Evolutionary conservation across 805 yeast species (phyloP).

Genomic region (Zygosaccharomyces rouxii): DNA sequence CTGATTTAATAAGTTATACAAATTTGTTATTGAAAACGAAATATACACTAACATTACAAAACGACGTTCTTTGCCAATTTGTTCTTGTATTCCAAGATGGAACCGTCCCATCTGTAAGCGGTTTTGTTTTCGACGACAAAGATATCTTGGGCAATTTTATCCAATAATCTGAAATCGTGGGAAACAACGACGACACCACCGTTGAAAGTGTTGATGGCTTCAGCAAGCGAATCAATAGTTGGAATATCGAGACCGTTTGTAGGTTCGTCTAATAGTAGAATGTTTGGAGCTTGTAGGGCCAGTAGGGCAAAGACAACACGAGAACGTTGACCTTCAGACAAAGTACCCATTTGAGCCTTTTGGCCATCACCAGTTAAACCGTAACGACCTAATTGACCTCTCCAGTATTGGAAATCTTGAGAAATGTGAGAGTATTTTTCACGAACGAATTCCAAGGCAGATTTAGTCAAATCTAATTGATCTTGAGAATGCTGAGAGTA

Average conservation of each 20-base stretch:
- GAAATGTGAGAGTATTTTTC: constrained; percentile 85
- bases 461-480: constrained; percentile 91
- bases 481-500: constrained; percentile 99
- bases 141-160: constrained; percentile 95
- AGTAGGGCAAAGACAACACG: constrained; percentile 96
- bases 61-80: constrained; percentile 89
- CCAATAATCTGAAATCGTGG: constrained; percentile 97
- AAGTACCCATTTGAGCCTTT: constrained; percentile 96
- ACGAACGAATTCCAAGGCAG: constrained; percentile 95
- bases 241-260: constrained; percentile 98
- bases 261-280: constrained; percentile 96
- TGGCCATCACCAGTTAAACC: constrained; percentile 99
- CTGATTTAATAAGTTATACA: constrained; percentile 1
- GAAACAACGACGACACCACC: constrained; percentile 99
- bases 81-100: constrained; percentile 87
- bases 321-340: constrained; percentile 98
- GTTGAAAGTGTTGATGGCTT: constrained; percentile 86
- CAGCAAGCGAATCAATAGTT: constrained; percentile 96
- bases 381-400: constrained; percentile 95
- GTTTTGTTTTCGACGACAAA: constrained; percentile 93
- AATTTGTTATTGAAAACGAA: background rate
- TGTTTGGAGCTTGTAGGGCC: constrained; percentile 93
- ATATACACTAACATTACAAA: constrained; percentile 38
- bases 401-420: constrained; percentile 98
- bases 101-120: constrained; percentile 94